Evolutionary conservation across 1,139 yeast species (phyloP).

Genomic region (Tardiomyces depauwii): DNA sequence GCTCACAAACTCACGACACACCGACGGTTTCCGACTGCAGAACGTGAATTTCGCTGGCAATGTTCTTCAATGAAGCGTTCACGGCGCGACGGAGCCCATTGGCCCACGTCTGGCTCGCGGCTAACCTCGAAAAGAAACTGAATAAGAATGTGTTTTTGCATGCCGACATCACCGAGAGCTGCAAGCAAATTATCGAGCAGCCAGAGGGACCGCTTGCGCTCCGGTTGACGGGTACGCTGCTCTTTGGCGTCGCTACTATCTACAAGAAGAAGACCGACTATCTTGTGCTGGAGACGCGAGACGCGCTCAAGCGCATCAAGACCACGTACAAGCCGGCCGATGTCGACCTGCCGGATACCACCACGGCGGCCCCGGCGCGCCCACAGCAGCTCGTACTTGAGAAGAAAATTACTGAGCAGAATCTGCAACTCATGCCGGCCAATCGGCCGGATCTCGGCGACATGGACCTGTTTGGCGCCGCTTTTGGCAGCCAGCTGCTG

Average conservation of each 20-base stretch:
- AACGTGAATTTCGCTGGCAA: constrained; percentile 6
- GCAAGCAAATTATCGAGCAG: constrained; percentile 37
- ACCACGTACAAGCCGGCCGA: constrained; percentile 50
- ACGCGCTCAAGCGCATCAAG: constrained; percentile 62
- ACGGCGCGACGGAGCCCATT: constrained; percentile 67
- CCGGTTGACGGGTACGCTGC: constrained; percentile 76
- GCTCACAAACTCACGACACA: no score
- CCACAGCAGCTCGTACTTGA: constrained; percentile 48
- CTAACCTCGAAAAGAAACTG: constrained; percentile 72
- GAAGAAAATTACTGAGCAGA: constrained; percentile 73
- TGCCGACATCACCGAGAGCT: constrained; percentile 61
- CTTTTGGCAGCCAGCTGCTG: not conserved
- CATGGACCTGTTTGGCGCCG: not conserved
- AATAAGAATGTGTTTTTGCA: constrained; percentile 65
- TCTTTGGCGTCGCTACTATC: constrained; percentile 81
- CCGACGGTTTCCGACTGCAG: no score
- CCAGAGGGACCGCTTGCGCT: constrained; percentile 52
- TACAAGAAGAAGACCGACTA: constrained; percentile 82
- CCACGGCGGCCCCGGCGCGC: constrained; percentile 38
- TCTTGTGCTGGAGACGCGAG: constrained; percentile 74
- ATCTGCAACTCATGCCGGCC: constrained; percentile 37
- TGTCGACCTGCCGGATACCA: constrained; percentile 39
- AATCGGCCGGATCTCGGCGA: constrained; percentile 2
- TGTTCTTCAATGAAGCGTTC: constrained; percentile 36
- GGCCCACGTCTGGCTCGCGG: constrained; percentile 91